Percentiles rank a stretch among this genome's conserved stretches.
Conservation (phyloP, 345 rosid genomes). For the Citrus reticulata region DNA sequence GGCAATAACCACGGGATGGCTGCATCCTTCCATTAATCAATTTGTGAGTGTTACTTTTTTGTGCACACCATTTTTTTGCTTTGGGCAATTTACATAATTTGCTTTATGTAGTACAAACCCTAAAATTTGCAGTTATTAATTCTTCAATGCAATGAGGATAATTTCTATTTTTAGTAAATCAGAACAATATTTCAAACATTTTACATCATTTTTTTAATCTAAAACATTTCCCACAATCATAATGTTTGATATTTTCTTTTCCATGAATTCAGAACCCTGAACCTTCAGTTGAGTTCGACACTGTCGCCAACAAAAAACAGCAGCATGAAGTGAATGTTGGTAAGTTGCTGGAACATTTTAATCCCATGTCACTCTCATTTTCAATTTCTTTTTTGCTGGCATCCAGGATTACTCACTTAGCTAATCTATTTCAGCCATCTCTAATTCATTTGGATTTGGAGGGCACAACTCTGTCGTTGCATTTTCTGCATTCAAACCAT, state of each 20-base stretch:
- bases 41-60: conserved; percentile 52
- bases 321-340: conserved; percentile 98
- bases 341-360: conserved; percentile 34
- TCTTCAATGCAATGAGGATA: not conserved
- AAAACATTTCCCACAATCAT: not conserved
- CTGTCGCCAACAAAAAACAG: conserved; percentile 75
- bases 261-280: conserved; percentile 66
- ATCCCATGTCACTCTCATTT: not conserved
- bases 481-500: conserved; percentile 86
- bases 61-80: not conserved
- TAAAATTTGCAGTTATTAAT: not conserved
- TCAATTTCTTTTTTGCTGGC: not conserved
- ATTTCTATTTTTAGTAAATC: not conserved
- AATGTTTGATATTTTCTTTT: conserved; percentile 2
- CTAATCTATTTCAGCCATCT: conserved; percentile 58
- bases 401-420: not conserved
- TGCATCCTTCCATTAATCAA: conserved; percentile 93
- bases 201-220: not conserved
- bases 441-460: conserved; percentile 95
- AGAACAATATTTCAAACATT: not conserved
- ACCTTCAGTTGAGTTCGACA: conserved; percentile 85
- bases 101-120: not conserved
- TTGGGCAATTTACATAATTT: not conserved
- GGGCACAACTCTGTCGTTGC: conserved; percentile 99
- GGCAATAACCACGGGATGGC: conserved; percentile 94